A percentile compares a stretch with the other conserved stretches of the same genome.
Evolutionary conservation across 805 yeast species (phyloP).

Genomic region (Sugiyamaella boreocaroliniensis): DNA sequence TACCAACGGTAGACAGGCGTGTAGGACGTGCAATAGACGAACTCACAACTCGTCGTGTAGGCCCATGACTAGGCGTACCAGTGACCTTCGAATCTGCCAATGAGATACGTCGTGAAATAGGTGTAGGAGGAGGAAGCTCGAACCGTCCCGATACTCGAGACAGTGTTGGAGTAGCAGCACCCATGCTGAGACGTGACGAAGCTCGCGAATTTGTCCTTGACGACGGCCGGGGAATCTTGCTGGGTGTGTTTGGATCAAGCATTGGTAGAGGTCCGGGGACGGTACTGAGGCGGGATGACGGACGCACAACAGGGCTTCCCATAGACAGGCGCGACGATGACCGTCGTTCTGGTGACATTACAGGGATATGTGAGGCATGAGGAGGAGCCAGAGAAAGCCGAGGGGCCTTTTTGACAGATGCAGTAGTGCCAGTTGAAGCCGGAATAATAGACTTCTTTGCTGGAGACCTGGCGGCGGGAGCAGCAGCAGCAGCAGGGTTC

Average conservation of each 20-base stretch:
- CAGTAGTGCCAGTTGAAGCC: neutral
- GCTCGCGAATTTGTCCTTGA: neutral
- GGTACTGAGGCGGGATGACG: neutral
- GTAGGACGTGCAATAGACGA: neutral
- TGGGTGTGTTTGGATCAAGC: conserved; percentile 5
- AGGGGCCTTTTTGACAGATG: neutral
- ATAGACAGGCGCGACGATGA: neutral
- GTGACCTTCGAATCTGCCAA: neutral
- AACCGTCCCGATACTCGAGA: neutral
- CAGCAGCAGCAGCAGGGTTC: too few species aligned
- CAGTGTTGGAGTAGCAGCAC: neutral
- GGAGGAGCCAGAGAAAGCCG: neutral
- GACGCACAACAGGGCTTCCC: conserved; percentile 1
- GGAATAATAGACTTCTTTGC: neutral
- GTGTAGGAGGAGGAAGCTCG: neutral
- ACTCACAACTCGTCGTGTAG: neutral
- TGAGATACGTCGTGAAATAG: neutral
- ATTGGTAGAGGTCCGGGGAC: neutral
- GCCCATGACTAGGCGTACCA: neutral
- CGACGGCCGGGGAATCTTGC: conserved; percentile 8
- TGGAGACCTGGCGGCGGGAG: too few species aligned
- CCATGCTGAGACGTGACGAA: neutral
- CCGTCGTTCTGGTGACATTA: conserved; percentile 8
- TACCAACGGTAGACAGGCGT: neutral
- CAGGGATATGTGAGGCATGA: conserved; percentile 8